Base-by-base conservation (phyloP, 2,329 filamentous ascomycete genomes). In the Leptographium lundbergii region DNA sequence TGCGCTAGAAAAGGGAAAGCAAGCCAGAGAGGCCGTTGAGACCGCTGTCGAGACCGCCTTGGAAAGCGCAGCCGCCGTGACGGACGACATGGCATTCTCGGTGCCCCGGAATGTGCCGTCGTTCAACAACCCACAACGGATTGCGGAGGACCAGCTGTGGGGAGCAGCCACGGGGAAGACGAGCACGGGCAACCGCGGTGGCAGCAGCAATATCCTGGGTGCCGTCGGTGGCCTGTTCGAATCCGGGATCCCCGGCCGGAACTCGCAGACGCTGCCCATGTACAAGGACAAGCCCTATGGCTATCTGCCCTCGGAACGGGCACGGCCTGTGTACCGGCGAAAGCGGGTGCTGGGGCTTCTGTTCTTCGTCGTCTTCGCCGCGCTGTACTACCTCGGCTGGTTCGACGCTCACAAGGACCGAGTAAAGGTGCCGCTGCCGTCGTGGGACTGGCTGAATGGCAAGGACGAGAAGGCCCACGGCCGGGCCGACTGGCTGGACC, bases 201-300 rank as follows among this genome's bases (percentile, higher is more conserved):
- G 55, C 34, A n/a, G 47, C 24, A 73, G 74, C 61, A 77, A 74
- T 54, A 76, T 89, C 47, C 77, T 86, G 55, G 80, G 81, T 65
- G 82, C 81, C 62, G 76, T 89, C 42, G 81, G 80, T 56, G 78
- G 77, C 60, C 79, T 91, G 61, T 85, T 91, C 62, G 81, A 85
- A 27, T 71, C 61, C 39, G 62, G 67, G 74, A 61, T 67, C 24
- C n/a, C 57, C 51, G 54, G 56, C 36, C 53, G 61, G 32, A 39
- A 34, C 22, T 47, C 54, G 29, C 75, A 70, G 61, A 77, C 83
- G 60, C 75, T 99, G 63, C 94, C 94, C 53, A 91, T 97, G 88
- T 99, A 99, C 77, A 99, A 99, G 74, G 94, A 99, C 74, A 99
- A 99, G 72, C 94, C 94, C n/a, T 94, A 89, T 69, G 80, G 79